Conservation (phyloP, 306 rosid genomes). For the Pueraria montana region DNA sequence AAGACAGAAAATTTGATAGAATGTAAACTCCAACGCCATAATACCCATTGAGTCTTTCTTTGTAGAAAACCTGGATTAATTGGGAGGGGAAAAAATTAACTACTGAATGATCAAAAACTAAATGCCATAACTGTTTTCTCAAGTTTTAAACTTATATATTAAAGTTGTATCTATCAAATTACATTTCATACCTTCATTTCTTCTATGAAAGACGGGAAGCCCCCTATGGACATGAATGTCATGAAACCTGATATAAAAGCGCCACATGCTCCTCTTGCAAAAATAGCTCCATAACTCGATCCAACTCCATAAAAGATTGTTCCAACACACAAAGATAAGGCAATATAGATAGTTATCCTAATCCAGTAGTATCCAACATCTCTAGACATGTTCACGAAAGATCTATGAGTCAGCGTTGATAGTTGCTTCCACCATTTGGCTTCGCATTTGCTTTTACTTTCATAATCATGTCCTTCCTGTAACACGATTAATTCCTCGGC, state of each 20-base stretch:
- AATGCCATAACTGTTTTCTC: not conserved
- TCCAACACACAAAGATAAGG: conserved; percentile 80
- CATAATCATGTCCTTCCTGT: conserved; percentile 63
- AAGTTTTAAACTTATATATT: conserved; percentile 6
- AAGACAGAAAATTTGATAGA: conserved; percentile 81
- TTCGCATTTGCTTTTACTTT: conserved; percentile 60
- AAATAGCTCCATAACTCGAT: conserved; percentile 65
- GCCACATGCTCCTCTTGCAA: conserved; percentile 90
- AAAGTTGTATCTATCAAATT: not conserved
- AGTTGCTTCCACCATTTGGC: conserved; percentile 91
- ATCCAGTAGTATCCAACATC: conserved; percentile 95
- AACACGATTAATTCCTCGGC: not conserved
- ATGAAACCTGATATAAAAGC: conserved; percentile 90
- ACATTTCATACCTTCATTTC: conserved; percentile 80
- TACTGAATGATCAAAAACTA: not conserved
- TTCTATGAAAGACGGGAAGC: conserved; percentile 95
- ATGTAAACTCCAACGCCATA: conserved; percentile 79
- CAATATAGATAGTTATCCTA: conserved; percentile 69
- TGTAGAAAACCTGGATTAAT: conserved; percentile 79
- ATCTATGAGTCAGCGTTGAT: conserved; percentile 73
- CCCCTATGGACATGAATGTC: conserved; percentile 97
- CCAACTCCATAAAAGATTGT: conserved; percentile 75
- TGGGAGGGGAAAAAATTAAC: not conserved
- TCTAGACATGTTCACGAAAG: conserved; percentile 88
- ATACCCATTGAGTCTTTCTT: conserved; percentile 78